Conservation (phyloP, 768 basidiomycete genomes). For the Hortiboletus campestris region DNA sequence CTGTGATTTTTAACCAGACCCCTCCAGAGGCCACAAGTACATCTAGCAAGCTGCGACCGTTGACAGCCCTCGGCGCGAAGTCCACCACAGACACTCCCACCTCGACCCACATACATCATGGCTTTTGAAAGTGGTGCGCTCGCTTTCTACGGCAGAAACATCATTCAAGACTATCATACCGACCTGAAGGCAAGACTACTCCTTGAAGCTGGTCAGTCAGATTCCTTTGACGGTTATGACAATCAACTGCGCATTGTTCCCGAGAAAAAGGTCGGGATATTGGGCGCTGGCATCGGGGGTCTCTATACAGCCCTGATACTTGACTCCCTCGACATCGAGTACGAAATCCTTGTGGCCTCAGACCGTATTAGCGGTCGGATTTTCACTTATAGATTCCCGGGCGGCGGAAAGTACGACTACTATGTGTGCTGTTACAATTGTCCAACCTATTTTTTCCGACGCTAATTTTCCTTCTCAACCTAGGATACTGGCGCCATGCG, state of each 20-base stretch:
- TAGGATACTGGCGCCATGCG: constrained; percentile 42
- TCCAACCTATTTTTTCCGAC: no score
- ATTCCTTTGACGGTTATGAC: neutral
- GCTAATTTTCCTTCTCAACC: neutral
- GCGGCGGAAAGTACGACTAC: constrained; percentile 33
- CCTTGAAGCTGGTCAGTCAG: neutral
- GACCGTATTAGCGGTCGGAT: constrained; percentile 43
- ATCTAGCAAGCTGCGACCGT: no score
- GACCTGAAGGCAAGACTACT: neutral
- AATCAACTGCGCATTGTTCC: neutral
- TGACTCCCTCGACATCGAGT: constrained; percentile 40
- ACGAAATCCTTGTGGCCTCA: constrained; percentile 45
- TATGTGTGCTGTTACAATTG: constrained; percentile 18
- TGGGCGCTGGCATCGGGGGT: constrained; percentile 29
- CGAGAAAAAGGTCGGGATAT: constrained; percentile 15
- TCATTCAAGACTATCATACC: constrained; percentile 11
- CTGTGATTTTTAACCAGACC: no score
- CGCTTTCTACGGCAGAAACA: constrained; percentile 8
- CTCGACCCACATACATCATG: constrained; percentile 3
- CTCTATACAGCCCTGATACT: constrained; percentile 48
- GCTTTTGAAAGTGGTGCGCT: neutral
- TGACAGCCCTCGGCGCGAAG: no score
- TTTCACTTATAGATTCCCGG: constrained; percentile 41
- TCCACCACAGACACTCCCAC: no score
- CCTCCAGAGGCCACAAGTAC: no score